Base-by-base conservation (phyloP, 768 basidiomycete genomes). In the Coprinopsis marcescibilis region DNA sequence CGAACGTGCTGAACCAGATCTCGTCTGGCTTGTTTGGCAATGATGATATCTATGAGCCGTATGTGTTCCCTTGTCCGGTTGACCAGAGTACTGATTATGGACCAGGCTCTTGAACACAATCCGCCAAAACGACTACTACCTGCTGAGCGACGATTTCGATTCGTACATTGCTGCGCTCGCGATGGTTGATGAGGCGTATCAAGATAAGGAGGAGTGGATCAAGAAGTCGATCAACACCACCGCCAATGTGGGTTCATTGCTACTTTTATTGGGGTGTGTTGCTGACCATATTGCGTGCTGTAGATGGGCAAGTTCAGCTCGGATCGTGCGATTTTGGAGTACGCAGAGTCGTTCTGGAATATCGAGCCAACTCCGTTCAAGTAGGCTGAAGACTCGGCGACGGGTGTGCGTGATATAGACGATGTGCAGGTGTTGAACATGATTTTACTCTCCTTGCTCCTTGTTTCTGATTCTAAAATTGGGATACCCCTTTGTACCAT, bases 271-370 rank as follows among this genome's bases (percentile, higher is more conserved):
- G 15, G n/a, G n/a, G n/a, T n/a, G 30, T 32, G 10, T 32, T 8
- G n/a, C 10, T 32, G 30, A 32, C 34, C 14, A 8, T n/a, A n/a
- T n/a, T n/a, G n/a, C n/a, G 7, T 32, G 19, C 26, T 26, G 43
- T 54, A 85, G 80, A 97, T 96, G 93, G 93, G 92, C 64, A 94
- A 93, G 60, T 97, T 97, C 73, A 92, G 90, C 63, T 89, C 88
- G 26, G 95, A 98, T 62, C 77, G 94, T 43, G 89, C 91, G 3
- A 94, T 96, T 59, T 80, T 81, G 55, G 87, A 92, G 61, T 95
- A 95, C 57, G 92, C 91, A 1, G 91, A 95, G 65, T 80, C 82
- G 57, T 86, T 83, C 64, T 88, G 85, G 85, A 88, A 85, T 60
- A 70, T 87, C 32, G 85, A 88, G 56, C 69, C 73, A 3, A 60